Conservation (phyloP, 2,329 filamentous ascomycete species). For the Plectosphaerella plurivora region DNA sequence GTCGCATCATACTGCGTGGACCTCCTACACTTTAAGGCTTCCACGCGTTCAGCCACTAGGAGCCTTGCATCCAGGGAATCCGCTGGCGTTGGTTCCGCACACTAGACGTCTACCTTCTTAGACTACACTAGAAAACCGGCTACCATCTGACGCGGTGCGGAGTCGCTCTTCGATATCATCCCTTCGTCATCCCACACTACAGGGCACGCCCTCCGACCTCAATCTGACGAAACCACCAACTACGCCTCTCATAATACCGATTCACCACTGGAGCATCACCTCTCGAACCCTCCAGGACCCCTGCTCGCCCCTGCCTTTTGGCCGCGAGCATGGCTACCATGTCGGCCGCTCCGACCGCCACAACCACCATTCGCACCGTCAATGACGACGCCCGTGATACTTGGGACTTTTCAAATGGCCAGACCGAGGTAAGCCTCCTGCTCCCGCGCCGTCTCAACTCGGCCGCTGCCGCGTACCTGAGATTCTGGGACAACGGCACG, state of each 20-base stretch:
- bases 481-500: background rate
- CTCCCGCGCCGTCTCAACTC: background rate
- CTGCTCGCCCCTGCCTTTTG: background rate
- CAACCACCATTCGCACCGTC: conserved; percentile 42
- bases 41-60: too few relatives aligned
- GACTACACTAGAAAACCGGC: too few relatives aligned
- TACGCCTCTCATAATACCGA: background rate
- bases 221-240: background rate
- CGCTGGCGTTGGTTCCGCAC: too few relatives aligned
- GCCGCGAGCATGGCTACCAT: conserved; percentile 43
- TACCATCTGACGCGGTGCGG: background rate
- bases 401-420: conserved; percentile 34
- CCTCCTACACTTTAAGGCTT: too few relatives aligned
- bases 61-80: too few relatives aligned
- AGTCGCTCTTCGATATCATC: background rate
- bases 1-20: too few relatives aligned
- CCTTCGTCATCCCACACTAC: background rate
- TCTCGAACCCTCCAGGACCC: too few relatives aligned
- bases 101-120: too few relatives aligned
- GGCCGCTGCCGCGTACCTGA: background rate
- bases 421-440: conserved; percentile 27
- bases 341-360: conserved; percentile 42
- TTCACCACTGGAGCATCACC: background rate
- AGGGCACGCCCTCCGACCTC: background rate
- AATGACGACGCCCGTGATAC: conserved; percentile 40